Percentiles rank a stretch among this genome's conserved stretches.
Conservation (phyloP, 805 yeast genomes). For the Ogataea minuta region DNA sequence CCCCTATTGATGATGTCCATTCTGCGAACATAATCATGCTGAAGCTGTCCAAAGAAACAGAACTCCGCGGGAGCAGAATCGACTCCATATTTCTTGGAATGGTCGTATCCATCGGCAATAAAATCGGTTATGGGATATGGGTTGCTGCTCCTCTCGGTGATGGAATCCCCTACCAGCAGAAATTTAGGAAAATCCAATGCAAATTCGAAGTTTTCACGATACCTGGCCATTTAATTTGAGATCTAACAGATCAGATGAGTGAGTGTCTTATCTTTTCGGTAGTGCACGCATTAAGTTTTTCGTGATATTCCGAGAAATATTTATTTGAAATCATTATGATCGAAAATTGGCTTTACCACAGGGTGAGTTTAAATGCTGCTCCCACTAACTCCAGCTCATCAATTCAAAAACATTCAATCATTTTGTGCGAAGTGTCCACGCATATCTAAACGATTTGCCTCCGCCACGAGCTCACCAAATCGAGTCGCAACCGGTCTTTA, state of each 20-base stretch:
- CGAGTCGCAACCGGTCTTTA: conserved; percentile 9
- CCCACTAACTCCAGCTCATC: conserved; percentile 38
- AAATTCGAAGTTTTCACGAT: conserved; percentile 18
- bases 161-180: conserved; percentile 32
- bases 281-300: neutral
- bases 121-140: conserved; percentile 24
- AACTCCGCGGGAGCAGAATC: conserved; percentile 12
- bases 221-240: conserved; percentile 18
- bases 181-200: conserved; percentile 22
- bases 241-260: neutral
- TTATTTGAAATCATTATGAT: conserved; percentile 23
- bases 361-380: conserved; percentile 15
- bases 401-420: conserved; percentile 58
- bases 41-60: conserved; percentile 25
- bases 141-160: conserved; percentile 27
- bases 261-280: conserved; percentile 1
- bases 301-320: neutral
- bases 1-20: conserved; percentile 73
- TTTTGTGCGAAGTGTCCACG: conserved; percentile 62
- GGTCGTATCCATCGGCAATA: conserved; percentile 21
- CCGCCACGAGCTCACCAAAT: conserved; percentile 37
- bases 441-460: conserved; percentile 59
- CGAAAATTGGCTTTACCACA: conserved; percentile 47
- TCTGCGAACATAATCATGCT: conserved; percentile 48
- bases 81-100: neutral